These are phyloP conservation scores for Hirsutella rhossiliensis DNA, from an alignment of 2,329 filamentous ascomycete genomes.

Conservation along the genomic window DNA sequence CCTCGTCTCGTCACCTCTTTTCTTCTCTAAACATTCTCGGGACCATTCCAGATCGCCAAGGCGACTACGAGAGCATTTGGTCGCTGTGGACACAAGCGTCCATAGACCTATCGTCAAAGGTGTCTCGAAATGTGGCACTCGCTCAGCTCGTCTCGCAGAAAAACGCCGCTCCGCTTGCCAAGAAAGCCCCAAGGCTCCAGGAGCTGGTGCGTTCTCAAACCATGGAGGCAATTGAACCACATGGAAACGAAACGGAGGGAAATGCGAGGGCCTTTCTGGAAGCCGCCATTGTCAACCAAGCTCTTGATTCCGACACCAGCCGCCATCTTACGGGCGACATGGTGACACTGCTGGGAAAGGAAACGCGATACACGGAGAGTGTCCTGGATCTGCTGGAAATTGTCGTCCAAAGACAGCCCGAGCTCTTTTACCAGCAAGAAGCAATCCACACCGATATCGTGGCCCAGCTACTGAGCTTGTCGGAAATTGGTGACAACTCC, in stretches of 20 bases:
- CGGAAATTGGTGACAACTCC: constrained; percentile 31
- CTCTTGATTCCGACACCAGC: constrained; percentile 22
- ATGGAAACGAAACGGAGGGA: constrained; percentile 7
- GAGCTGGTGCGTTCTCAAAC: constrained; percentile 29
- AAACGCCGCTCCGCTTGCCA: constrained; percentile 25
- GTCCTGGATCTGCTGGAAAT: constrained; percentile 35
- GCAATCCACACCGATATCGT: constrained; percentile 36
- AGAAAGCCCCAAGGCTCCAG: constrained; percentile 30
- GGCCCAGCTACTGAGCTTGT: constrained; percentile 39
- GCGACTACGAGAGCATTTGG: constrained; percentile 31
- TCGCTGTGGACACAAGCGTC: constrained; percentile 28
- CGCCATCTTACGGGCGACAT: constrained; percentile 22
- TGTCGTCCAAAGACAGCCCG: constrained; percentile 30
- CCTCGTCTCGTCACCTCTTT: constrained; percentile 55
- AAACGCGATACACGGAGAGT: constrained; percentile 13
- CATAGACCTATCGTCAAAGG: constrained; percentile 17
- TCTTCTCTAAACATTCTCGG: constrained; percentile 49
- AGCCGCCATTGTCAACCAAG: constrained; percentile 30
- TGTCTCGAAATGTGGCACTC: constrained; percentile 20
- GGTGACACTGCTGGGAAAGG: constrained; percentile 18
- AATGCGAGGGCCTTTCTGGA: constrained; percentile 33
- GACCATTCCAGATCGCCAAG: constrained; percentile 23
- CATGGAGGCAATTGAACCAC: constrained; percentile 22
- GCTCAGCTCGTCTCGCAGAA: constrained; percentile 34
- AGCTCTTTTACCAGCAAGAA: constrained; percentile 31